Evolutionary conservation across 805 yeast genomes (phyloP).

Genomic region (Myxozyma geophila): DNA sequence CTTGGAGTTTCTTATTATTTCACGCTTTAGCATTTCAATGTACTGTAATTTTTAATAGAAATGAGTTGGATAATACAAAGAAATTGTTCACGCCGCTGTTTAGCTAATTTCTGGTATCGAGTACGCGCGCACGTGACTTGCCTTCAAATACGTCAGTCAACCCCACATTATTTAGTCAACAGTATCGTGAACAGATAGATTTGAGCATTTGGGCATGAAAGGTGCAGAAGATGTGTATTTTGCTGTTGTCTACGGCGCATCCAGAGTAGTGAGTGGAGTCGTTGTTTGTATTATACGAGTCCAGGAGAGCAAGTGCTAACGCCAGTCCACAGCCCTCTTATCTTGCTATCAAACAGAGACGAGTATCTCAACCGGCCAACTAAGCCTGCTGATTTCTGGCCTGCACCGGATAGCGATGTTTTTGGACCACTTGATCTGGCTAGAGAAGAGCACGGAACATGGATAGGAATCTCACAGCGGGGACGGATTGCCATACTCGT

Average conservation of each 20-base stretch:
- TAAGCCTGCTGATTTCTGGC: conserved; percentile 54
- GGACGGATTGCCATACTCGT: conserved; percentile 75
- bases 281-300: not conserved
- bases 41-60: conserved; percentile 1
- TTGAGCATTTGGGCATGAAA: not conserved
- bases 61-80: not conserved
- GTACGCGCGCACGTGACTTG: too few species aligned
- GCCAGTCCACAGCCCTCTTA: conserved; percentile 54
- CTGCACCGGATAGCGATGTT: conserved; percentile 23
- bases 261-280: conserved; percentile 57
- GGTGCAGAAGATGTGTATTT: conserved; percentile 69
- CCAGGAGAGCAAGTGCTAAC: not conserved
- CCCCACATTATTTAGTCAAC: too few species aligned
- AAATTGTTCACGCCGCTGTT: too few species aligned
- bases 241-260: conserved; percentile 68
- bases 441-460: conserved; percentile 78
- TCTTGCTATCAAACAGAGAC: conserved; percentile 83
- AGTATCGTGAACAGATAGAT: too few species aligned
- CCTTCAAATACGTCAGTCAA: too few species aligned
- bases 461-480: conserved; percentile 74
- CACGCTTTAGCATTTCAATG: conserved; percentile 4
- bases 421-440: conserved; percentile 70
- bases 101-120: too few species aligned
- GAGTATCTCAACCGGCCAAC: conserved; percentile 81
- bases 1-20: conserved; percentile 4